Conservation (phyloP, 805 yeast genomes). For the Pichia cephalocereana region DNA sequence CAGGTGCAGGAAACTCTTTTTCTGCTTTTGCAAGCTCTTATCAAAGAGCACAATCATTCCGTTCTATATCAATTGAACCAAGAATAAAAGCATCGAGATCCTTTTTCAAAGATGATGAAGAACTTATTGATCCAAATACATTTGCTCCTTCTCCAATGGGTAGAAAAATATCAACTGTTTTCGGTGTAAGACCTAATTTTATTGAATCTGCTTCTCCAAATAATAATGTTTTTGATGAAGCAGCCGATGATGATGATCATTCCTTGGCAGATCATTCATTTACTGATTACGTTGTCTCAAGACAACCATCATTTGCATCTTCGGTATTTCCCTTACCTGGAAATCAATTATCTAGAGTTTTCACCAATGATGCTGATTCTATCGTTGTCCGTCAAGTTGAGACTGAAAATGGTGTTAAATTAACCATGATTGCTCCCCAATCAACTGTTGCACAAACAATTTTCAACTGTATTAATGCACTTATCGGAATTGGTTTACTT, state of each 20-base stretch:
- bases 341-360: conserved; percentile 11
- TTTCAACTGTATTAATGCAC: conserved; percentile 56
- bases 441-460: conserved; percentile 68
- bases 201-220: neutral
- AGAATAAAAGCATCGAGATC: conserved; percentile 54
- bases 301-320: conserved; percentile 14
- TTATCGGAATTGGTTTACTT: conserved; percentile 60
- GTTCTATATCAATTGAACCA: conserved; percentile 42
- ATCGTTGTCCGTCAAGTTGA: conserved; percentile 43
- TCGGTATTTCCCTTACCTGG: conserved; percentile 7
- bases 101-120: conserved; percentile 55
- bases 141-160: conserved; percentile 60
- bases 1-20: conserved; percentile 33
- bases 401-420: conserved; percentile 57
- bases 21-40: conserved; percentile 74
- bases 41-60: conserved; percentile 67
- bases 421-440: conserved; percentile 70
- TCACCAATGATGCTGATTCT: conserved; percentile 22
- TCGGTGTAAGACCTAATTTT: conserved; percentile 14
- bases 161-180: conserved; percentile 51
- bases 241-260: conserved; percentile 26
- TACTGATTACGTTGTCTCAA: conserved; percentile 18
- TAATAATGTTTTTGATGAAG: conserved; percentile 23
- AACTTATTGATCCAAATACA: conserved; percentile 57
- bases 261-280: conserved; percentile 29